These are phyloP conservation scores for Mortierella sp. DNA, from an alignment of 371 early-diverging fungal genomes.

Conservation along the genomic window DNA sequence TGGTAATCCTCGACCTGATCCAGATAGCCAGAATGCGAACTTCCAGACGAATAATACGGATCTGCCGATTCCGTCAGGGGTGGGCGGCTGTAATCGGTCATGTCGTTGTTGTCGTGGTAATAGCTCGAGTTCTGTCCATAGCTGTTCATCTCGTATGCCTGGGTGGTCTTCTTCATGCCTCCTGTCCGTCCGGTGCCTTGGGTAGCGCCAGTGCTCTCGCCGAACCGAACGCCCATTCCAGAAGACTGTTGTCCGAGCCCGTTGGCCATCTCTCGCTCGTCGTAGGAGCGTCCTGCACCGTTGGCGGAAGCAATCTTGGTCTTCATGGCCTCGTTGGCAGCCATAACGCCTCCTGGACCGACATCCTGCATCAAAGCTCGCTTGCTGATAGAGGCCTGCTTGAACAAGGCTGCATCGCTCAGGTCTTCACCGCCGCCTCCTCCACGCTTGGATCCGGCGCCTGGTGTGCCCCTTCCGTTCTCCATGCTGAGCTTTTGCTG, in stretches of 20 bases:
- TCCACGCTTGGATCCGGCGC: constrained; percentile 17
- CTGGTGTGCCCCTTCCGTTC: constrained; percentile 18
- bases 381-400: constrained; percentile 52
- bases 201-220: constrained; percentile 22
- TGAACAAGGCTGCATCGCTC: constrained; percentile 47
- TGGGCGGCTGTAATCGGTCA: constrained; percentile 44
- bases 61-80: constrained; percentile 38
- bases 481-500: constrained; percentile 30
- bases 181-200: constrained; percentile 39
- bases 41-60: constrained; percentile 43
- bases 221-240: constrained; percentile 37
- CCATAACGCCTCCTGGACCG: constrained; percentile 61
- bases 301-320: constrained; percentile 37
- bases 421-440: constrained; percentile 20
- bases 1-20: constrained; percentile 37
- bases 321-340: constrained; percentile 52
- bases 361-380: constrained; percentile 48
- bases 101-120: constrained; percentile 37
- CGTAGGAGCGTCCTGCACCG: constrained; percentile 39
- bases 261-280: constrained; percentile 21
- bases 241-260: constrained; percentile 5
- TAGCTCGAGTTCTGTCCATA: constrained; percentile 19
- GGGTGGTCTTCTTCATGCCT: constrained; percentile 44
- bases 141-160: constrained; percentile 39
- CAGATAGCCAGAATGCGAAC: constrained; percentile 39